These are phyloP conservation scores for Calonectria pteridis DNA, from an alignment of 2,329 filamentous ascomycete genomes.

Conservation along the genomic window DNA sequence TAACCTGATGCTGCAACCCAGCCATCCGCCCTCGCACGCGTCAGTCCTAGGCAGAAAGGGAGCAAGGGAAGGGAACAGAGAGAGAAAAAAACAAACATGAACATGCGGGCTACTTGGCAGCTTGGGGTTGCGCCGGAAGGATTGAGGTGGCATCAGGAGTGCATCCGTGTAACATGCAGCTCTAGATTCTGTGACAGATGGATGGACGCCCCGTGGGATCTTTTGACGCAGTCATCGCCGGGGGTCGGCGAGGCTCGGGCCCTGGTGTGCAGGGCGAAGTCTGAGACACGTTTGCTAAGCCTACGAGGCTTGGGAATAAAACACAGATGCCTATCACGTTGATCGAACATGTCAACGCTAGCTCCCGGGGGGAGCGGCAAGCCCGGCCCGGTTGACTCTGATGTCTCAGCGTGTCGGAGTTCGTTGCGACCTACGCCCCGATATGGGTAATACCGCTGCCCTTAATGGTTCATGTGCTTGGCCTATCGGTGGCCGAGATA, in stretches of 20 bases:
- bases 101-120: conserved; percentile 21
- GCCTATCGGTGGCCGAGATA: not conserved
- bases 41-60: not conserved
- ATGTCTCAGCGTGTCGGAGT: conserved; percentile 1
- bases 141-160: conserved; percentile 7
- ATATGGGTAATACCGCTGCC: conserved; percentile 2
- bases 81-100: conserved; percentile 17
- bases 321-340: not conserved
- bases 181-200: conserved; percentile 6
- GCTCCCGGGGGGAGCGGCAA: not conserved
- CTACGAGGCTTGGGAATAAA: not conserved
- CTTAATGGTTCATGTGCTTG: conserved; percentile 2
- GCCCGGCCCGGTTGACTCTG: conserved; percentile 1
- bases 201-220: not conserved
- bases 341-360: not conserved
- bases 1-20: conserved; percentile 21
- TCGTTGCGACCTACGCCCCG: not conserved
- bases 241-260: conserved; percentile 20
- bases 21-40: not conserved
- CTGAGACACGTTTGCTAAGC: not conserved
- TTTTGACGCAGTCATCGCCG: not conserved
- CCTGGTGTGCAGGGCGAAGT: not conserved
- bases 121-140: conserved; percentile 14
- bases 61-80: not conserved
- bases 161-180: conserved; percentile 23